phyloP scores from a whole-genome alignment of 192 early-diverging fungal species.

The Coemansia sp. region DNA sequence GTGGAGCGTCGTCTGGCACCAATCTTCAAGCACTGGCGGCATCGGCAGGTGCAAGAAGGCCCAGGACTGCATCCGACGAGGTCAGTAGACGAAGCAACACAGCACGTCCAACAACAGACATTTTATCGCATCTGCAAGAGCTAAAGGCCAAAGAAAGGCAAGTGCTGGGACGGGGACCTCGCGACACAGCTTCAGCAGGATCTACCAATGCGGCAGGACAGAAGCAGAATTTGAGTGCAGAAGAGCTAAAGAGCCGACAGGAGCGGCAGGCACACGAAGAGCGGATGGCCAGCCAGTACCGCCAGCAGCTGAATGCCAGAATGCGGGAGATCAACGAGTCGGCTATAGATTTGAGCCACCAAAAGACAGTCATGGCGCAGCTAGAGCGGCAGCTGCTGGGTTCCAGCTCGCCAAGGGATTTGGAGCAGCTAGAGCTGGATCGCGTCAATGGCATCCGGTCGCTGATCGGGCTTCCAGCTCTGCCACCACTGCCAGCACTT shows the following conservation, averaged over 20 bases:
- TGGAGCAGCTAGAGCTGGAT: slow-evolving; percentile 48
- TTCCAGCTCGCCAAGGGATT: slow-evolving; percentile 36
- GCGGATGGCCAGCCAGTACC: slow-evolving; percentile 33
- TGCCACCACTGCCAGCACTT: slow-evolving; percentile 22
- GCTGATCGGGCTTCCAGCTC: slow-evolving; percentile 45
- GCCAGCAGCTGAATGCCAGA: slow-evolving; percentile 28
- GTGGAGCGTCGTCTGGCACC: not conserved
- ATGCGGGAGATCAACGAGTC: slow-evolving; percentile 25
- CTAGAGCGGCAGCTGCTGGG: slow-evolving; percentile 49
- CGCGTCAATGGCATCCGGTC: slow-evolving; percentile 47
- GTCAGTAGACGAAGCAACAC: slow-evolving; percentile 27
- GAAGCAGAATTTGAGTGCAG: slow-evolving; percentile 4
- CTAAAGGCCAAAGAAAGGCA: slow-evolving; percentile 50
- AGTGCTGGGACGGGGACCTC: slow-evolving; percentile 28
- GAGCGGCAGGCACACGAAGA: slow-evolving; percentile 45
- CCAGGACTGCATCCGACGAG: slow-evolving; percentile 5
- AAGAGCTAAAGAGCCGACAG: slow-evolving; percentile 36
- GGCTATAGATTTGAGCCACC: slow-evolving; percentile 38
- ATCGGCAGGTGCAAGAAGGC: slow-evolving; percentile 10
- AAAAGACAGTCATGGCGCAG: slow-evolving; percentile 35
- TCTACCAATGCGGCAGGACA: not conserved
- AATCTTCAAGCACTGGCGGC: not conserved
- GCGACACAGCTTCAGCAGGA: slow-evolving; percentile 1
- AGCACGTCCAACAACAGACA: slow-evolving; percentile 31
- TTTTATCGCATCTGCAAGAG: slow-evolving; percentile 45